Evolutionary conservation across 192 early-diverging fungal genomes (phyloP).

Genomic region (Neocallimastix lanati): DNA sequence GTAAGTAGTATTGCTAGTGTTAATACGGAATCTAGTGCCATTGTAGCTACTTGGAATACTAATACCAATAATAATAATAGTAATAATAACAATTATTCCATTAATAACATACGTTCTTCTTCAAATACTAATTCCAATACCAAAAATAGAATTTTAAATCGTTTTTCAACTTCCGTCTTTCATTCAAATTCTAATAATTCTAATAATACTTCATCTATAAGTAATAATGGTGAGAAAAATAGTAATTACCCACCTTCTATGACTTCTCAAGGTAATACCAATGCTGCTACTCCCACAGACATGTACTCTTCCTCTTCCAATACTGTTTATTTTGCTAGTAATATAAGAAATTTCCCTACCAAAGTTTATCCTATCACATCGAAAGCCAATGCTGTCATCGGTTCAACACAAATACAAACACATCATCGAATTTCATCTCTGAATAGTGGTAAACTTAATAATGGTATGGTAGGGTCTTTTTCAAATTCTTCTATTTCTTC

Average conservation of each 20-base stretch:
- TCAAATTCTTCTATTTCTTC: neutral
- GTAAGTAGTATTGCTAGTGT: neutral
- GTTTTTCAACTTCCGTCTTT: neutral
- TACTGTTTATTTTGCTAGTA: neutral
- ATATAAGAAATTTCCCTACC: neutral
- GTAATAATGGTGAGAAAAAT: no score
- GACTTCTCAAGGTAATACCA: no score
- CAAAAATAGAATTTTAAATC: neutral
- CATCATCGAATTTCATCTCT: no score
- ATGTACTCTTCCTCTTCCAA: neutral
- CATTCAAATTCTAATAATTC: neutral
- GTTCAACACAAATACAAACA: no score
- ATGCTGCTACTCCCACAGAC: neutral
- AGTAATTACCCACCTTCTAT: no score
- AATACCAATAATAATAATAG: neutral
- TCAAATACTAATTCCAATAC: neutral
- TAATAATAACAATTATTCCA: neutral
- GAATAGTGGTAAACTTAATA: no score
- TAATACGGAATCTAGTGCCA: neutral
- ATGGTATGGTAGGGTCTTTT: no score
- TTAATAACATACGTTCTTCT: neutral
- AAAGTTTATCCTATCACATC: neutral
- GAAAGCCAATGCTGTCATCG: neutral
- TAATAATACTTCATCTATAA: no score
- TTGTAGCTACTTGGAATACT: neutral